A percentile compares a stretch with the other conserved stretches of the same genome.
Conservation (phyloP, 495 filamentous ascomycete genomes). For the Penicillium cataractarum region DNA sequence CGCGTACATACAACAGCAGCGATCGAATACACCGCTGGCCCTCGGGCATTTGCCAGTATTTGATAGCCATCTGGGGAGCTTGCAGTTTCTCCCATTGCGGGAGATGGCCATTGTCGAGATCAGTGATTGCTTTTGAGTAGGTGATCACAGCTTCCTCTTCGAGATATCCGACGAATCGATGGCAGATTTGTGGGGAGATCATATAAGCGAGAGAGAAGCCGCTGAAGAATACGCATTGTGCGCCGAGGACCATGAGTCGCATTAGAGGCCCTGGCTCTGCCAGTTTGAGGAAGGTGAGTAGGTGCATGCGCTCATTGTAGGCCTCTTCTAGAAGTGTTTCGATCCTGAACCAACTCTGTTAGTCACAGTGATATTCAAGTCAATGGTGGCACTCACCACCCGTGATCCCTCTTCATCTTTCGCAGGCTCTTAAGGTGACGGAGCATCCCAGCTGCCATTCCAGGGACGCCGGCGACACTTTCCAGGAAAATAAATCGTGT, state of each 20-base stretch:
- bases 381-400: conserved; percentile 77
- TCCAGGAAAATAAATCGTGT: conserved; percentile 90
- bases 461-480: conserved; percentile 91
- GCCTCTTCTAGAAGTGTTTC: conserved; percentile 92
- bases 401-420: conserved; percentile 87
- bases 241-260: conserved; percentile 81
- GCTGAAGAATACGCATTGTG: conserved; percentile 92
- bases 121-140: conserved; percentile 83
- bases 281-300: conserved; percentile 92
- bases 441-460: conserved; percentile 95
- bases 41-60: conserved; percentile 94
- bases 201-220: conserved; percentile 89
- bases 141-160: conserved; percentile 97
- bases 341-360: conserved; percentile 61
- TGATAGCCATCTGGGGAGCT: conserved; percentile 84
- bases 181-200: conserved; percentile 83
- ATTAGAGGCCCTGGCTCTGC: conserved; percentile 88
- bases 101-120: conserved; percentile 81
- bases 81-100: conserved; percentile 79
- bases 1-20: conserved; percentile 83
- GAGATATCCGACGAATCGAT: conserved; percentile 95
- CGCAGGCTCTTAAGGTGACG: conserved; percentile 83
- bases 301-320: conserved; percentile 96
- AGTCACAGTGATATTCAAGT: no score
- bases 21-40: conserved; percentile 80